These are phyloP conservation scores for Inonotus obliquus DNA, from an alignment of 1,284 basidiomycete species.

Conservation along the genomic window DNA sequence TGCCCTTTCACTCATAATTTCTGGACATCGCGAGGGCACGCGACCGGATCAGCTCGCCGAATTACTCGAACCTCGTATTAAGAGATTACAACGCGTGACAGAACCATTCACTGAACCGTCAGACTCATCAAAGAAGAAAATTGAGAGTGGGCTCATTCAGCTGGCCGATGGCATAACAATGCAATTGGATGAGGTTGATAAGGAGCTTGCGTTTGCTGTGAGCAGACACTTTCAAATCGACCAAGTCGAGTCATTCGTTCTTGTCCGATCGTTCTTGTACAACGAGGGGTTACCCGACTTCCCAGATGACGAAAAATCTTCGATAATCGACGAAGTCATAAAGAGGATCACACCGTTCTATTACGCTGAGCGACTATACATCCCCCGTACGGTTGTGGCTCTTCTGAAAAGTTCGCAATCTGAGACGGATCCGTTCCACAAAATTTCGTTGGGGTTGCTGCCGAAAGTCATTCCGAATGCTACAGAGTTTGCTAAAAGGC, in stretches of 20 bases:
- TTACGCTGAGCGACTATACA: constrained; percentile 69
- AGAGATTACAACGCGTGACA: constrained; percentile 49
- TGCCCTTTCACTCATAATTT: constrained; percentile 57
- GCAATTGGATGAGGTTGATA: constrained; percentile 60
- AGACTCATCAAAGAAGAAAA: constrained; percentile 55
- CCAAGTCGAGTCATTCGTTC: constrained; percentile 65
- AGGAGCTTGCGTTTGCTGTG: constrained; percentile 63
- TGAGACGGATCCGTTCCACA: constrained; percentile 49
- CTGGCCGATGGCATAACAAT: constrained; percentile 59
- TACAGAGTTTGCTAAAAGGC: constrained; percentile 46
- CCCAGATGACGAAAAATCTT: constrained; percentile 38
- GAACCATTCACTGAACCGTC: constrained; percentile 66
- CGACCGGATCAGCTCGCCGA: constrained; percentile 51
- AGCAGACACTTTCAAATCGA: constrained; percentile 71
- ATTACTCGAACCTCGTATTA: constrained; percentile 51
- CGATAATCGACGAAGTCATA: constrained; percentile 56
- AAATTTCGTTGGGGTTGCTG: constrained; percentile 50
- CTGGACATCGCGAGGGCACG: constrained; percentile 52
- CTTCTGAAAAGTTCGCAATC: constrained; percentile 57
- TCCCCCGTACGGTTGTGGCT: constrained; percentile 59
- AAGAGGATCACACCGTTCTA: constrained; percentile 77
- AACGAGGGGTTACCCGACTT: constrained; percentile 55
- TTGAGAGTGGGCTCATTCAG: constrained; percentile 61
- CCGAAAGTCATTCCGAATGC: constrained; percentile 59
- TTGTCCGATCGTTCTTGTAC: constrained; percentile 74